Evolutionary conservation across 345 rosid species (phyloP).

Genomic region (Linum usitatissimum): DNA sequence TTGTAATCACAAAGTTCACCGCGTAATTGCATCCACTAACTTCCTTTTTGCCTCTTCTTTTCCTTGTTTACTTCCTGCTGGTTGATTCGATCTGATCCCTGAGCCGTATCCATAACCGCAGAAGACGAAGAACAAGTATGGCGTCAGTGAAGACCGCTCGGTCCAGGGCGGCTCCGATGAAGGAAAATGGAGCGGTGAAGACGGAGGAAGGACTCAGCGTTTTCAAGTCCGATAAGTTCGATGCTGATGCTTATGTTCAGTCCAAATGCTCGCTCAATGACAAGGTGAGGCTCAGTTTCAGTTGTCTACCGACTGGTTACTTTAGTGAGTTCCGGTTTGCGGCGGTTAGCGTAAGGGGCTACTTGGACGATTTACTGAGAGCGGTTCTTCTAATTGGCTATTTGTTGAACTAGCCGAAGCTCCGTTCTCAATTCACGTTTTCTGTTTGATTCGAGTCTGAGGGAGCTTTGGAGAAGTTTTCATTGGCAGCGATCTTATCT

Average conservation of each 20-base stretch:
- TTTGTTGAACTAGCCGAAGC: not conserved
- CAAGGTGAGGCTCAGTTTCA: constrained; percentile 40
- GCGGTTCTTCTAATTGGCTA: not conserved
- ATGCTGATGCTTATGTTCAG: constrained; percentile 84
- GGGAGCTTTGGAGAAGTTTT: not conserved
- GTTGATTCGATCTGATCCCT: constrained; percentile 11
- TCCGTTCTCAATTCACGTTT: too few species aligned
- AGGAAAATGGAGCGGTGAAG: constrained; percentile 56
- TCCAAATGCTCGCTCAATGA: constrained; percentile 95
- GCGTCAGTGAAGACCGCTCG: constrained; percentile 51
- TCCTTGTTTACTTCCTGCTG: not conserved
- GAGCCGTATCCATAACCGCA: not conserved
- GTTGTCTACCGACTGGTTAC: not conserved
- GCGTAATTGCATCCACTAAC: not conserved
- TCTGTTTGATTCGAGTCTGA: too few species aligned
- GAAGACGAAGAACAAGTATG: not conserved
- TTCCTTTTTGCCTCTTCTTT: not conserved
- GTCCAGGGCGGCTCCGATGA: constrained; percentile 45
- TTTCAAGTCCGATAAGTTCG: constrained; percentile 89
- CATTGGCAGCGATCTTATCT: not conserved
- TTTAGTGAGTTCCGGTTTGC: not conserved
- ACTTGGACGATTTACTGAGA: not conserved
- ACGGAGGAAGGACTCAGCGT: constrained; percentile 73
- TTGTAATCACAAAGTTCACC: not conserved
- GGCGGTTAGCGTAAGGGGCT: not conserved